Conservation (phyloP, 345 rosid species). For the Noccaea bulbosa region DNA sequence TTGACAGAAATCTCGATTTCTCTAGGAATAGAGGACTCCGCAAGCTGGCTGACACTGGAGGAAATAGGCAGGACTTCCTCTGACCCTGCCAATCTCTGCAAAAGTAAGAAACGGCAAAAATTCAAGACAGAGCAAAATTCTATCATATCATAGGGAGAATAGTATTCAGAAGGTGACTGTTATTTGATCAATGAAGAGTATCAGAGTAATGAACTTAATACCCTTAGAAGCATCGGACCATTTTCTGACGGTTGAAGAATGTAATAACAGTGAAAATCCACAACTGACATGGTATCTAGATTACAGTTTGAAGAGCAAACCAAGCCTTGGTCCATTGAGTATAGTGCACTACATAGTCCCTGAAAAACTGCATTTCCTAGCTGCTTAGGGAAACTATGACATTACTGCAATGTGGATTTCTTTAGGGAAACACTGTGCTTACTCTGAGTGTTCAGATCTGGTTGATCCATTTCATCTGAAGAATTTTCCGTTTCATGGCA, state of each 20-base stretch:
- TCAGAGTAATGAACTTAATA: slow-evolving; percentile 39
- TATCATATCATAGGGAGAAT: background rate
- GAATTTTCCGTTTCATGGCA: slow-evolving; percentile 60
- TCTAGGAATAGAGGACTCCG: slow-evolving; percentile 53
- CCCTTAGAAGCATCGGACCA: slow-evolving; percentile 96
- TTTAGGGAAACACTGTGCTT: slow-evolving; percentile 36
- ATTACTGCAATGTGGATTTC: slow-evolving; percentile 3
- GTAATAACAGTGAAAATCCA: slow-evolving; percentile 69
- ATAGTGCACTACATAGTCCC: slow-evolving; percentile 73
- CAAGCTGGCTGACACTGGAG: slow-evolving; percentile 50
- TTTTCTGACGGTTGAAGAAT: slow-evolving; percentile 85
- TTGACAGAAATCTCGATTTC: slow-evolving; percentile 66
- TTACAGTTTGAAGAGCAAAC: slow-evolving; percentile 73
- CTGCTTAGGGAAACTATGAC: slow-evolving; percentile 28
- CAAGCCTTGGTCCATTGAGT: slow-evolving; percentile 80
- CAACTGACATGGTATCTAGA: slow-evolving; percentile 60
- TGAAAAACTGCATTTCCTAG: slow-evolving; percentile 62
- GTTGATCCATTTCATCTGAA: slow-evolving; percentile 62
- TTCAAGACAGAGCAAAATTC: background rate
- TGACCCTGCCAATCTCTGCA: slow-evolving; percentile 80
- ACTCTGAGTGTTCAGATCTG: slow-evolving; percentile 77
- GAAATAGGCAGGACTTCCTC: slow-evolving; percentile 75
- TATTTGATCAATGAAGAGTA: slow-evolving; percentile 6
- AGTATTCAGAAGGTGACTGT: background rate
- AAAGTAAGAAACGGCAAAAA: slow-evolving; percentile 34